A percentile compares a stretch with the other conserved stretches of the same genome.
Evolutionary conservation across 2,329 filamentous ascomycete species (phyloP).

Genomic region (Calycina herbarum): DNA sequence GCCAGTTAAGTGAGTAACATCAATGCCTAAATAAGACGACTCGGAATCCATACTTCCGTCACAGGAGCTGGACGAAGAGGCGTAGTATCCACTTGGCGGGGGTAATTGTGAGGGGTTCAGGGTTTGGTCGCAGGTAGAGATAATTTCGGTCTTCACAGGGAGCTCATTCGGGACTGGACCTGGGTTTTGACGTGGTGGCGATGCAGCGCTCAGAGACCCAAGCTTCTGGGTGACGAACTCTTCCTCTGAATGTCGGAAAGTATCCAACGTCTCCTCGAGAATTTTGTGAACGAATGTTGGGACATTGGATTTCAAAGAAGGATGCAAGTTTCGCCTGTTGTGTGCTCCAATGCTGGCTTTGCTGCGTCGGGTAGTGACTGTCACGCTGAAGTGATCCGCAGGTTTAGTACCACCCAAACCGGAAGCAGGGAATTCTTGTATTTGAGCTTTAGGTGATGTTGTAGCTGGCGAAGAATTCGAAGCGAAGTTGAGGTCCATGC

Average conservation of each 20-base stretch:
- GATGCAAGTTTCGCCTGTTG: not conserved
- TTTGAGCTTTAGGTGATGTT: conserved; percentile 16
- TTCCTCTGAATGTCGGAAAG: conserved; percentile 16
- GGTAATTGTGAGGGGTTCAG: conserved; percentile 29
- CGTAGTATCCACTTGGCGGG: conserved; percentile 24
- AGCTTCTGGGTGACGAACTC: conserved; percentile 16
- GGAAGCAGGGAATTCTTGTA: conserved; percentile 51
- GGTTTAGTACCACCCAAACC: conserved; percentile 60
- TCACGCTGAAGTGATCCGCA: conserved; percentile 63
- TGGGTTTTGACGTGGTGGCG: conserved; percentile 2
- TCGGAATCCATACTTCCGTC: conserved; percentile 17
- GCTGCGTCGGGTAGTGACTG: conserved; percentile 41
- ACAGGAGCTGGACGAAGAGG: conserved; percentile 16
- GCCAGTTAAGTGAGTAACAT: not conserved
- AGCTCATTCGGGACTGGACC: conserved; percentile 2
- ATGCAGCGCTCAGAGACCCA: conserved; percentile 11
- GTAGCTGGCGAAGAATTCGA: conserved; percentile 37
- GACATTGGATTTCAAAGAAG: not conserved
- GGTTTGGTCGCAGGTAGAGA: conserved; percentile 16
- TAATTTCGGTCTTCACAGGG: conserved; percentile 25
- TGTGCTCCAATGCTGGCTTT: conserved; percentile 20
- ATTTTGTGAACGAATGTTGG: conserved; percentile 24
- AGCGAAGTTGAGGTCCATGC: conserved; percentile 36
- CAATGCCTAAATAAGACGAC: conserved; percentile 9
- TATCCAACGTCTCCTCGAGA: conserved; percentile 22